Conservation (phyloP, 228 moss, liverwort and hornwort species). For the Sphagnum magellanicum region DNA sequence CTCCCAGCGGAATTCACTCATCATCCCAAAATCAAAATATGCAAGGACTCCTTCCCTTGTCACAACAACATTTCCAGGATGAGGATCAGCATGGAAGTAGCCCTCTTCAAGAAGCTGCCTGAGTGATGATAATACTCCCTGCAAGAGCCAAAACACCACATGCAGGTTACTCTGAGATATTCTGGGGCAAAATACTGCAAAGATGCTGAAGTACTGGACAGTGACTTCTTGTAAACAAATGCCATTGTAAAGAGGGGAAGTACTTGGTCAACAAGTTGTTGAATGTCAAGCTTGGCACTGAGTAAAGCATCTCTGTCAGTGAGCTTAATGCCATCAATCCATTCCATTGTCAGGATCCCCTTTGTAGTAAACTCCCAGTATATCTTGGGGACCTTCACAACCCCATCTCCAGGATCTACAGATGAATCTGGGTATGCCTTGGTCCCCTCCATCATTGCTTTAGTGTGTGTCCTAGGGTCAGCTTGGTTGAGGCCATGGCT, state of each 20-base stretch:
- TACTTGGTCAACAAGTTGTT: conserved; percentile 76
- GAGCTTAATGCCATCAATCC: conserved; percentile 79
- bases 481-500: neutral
- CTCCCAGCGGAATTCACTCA: conserved; percentile 79
- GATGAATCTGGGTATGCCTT: conserved; percentile 6
- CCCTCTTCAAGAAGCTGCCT: conserved; percentile 89
- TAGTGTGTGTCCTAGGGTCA: conserved; percentile 7
- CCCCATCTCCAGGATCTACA: conserved; percentile 38
- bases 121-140: conserved; percentile 83
- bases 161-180: neutral
- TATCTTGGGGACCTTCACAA: conserved; percentile 74
- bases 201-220: too few species aligned
- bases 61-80: conserved; percentile 84
- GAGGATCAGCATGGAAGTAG: conserved; percentile 92
- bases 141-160: conserved; percentile 2
- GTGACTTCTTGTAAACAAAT: too few species aligned
- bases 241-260: neutral
- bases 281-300: conserved; percentile 50
- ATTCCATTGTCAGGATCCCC: conserved; percentile 87
- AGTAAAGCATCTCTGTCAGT: conserved; percentile 51
- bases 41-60: conserved; percentile 76
- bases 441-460: conserved; percentile 1
- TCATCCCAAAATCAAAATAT: conserved; percentile 95
- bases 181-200: too few species aligned
- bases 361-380: conserved; percentile 70